These are phyloP conservation scores for Acanthamoeba castellanii DNA, from an alignment of 208 protist species.

Conservation along the genomic window DNA sequence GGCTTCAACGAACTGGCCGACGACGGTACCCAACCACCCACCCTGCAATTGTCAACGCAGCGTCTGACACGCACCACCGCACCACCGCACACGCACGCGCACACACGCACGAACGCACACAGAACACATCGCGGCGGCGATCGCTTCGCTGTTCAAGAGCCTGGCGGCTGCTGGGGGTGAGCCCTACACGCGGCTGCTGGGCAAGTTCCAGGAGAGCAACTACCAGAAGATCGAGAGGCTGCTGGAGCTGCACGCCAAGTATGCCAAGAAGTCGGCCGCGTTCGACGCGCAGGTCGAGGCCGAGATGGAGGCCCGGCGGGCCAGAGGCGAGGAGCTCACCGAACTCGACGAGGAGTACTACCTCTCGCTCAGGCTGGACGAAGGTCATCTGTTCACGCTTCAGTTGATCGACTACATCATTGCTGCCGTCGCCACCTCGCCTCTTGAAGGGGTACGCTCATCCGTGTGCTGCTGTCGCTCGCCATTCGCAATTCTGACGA, in stretches of 20 bases:
- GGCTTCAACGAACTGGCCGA: slow-evolving; percentile 79
- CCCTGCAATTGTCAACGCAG: too few species aligned
- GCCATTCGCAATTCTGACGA: not conserved
- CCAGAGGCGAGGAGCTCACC: slow-evolving; percentile 68
- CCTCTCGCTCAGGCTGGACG: slow-evolving; percentile 74
- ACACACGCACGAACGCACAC: slow-evolving; percentile 31
- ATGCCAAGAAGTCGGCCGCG: slow-evolving; percentile 37
- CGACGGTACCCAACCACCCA: slow-evolving; percentile 36
- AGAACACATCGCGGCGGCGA: slow-evolving; percentile 79
- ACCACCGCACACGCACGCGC: too few species aligned
- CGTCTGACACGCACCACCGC: too few species aligned
- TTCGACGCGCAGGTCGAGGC: slow-evolving; percentile 69
- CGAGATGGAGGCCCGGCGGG: slow-evolving; percentile 37
- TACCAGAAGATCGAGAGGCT: slow-evolving; percentile 85
- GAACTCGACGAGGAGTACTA: slow-evolving; percentile 80
- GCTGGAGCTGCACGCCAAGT: slow-evolving; percentile 84
- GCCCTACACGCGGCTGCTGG: slow-evolving; percentile 74
- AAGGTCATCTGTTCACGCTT: slow-evolving; percentile 83
- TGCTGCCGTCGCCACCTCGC: slow-evolving; percentile 12
- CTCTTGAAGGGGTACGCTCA: slow-evolving; percentile 32
- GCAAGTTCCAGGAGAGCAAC: slow-evolving; percentile 87
- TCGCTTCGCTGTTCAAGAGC: slow-evolving; percentile 80
- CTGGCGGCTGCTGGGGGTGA: slow-evolving; percentile 47
- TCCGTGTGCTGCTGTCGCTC: not conserved
- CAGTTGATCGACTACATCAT: slow-evolving; percentile 82